phyloP scores from a whole-genome alignment of 352 stramenopile genomes.

The Globisporangium yorkense region DNA sequence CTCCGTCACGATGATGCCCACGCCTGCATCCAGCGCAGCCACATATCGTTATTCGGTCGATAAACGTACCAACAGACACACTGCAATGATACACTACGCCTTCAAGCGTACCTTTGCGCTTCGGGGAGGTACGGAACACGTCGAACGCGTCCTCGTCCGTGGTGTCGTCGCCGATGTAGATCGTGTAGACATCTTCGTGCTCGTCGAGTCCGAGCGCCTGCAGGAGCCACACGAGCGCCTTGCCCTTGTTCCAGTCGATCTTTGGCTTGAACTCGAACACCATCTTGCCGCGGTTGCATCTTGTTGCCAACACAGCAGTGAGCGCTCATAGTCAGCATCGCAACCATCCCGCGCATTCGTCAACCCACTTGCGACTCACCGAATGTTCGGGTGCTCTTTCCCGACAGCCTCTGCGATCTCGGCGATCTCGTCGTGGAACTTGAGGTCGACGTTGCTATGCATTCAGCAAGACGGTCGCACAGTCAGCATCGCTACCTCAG shows the following conservation, averaged over 20 bases:
- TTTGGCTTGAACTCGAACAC: slow-evolving; percentile 90
- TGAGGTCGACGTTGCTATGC: slow-evolving; percentile 51
- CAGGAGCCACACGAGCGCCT: slow-evolving; percentile 84
- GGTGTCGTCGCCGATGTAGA: slow-evolving; percentile 91
- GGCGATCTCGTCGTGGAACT: slow-evolving; percentile 29
- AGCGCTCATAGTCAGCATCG: no score
- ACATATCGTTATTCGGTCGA: not conserved
- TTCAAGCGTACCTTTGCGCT: slow-evolving; percentile 33
- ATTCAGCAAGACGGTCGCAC: not conserved
- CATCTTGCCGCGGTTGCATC: slow-evolving; percentile 84
- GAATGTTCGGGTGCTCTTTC: slow-evolving; percentile 51
- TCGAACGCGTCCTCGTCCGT: slow-evolving; percentile 87
- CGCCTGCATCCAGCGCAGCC: slow-evolving; percentile 18
- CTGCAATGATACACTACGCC: not conserved
- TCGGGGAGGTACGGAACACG: slow-evolving; percentile 47
- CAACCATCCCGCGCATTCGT: not conserved
- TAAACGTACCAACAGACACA: not conserved
- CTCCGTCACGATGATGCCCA: slow-evolving; percentile 83
- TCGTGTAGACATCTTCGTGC: slow-evolving; percentile 79
- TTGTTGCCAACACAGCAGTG: slow-evolving; percentile 8
- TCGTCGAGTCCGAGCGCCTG: slow-evolving; percentile 65
- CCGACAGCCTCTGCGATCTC: slow-evolving; percentile 33
- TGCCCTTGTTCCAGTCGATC: slow-evolving; percentile 91
- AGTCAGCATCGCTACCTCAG: not conserved
- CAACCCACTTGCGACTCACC: slow-evolving; percentile 22